These are phyloP conservation scores for Scleroderma citrinum DNA, from an alignment of 768 basidiomycete species.

Conservation along the genomic window DNA sequence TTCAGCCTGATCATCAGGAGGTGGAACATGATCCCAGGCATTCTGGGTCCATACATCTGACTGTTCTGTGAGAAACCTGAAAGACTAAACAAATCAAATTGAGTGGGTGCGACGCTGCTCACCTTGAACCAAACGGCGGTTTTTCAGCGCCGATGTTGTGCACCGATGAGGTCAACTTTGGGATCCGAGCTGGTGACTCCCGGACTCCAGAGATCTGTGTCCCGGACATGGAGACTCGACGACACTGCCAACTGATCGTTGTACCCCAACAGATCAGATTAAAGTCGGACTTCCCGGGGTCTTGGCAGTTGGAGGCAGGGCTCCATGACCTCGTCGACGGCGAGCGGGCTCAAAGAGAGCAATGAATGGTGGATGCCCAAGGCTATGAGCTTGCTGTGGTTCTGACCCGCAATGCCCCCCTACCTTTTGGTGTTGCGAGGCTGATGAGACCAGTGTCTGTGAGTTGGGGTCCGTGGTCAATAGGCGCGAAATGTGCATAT, in stretches of 20 bases:
- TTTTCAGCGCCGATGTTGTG: constrained; percentile 49
- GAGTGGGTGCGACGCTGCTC: constrained; percentile 4
- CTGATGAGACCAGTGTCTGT: neutral
- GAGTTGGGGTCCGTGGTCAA: neutral
- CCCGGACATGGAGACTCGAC: neutral
- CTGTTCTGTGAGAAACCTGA: constrained; percentile 64
- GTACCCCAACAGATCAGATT: too few species aligned
- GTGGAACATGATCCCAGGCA: constrained; percentile 89
- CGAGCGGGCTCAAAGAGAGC: neutral
- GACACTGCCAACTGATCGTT: neutral
- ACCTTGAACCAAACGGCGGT: constrained; percentile 73
- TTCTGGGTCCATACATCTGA: constrained; percentile 81
- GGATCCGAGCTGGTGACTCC: constrained; percentile 11
- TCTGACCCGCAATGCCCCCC: too few species aligned
- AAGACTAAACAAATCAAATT: neutral
- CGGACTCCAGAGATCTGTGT: neutral
- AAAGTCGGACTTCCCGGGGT: neutral
- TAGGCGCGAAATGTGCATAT: neutral
- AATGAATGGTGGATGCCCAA: neutral
- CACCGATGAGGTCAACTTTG: constrained; percentile 54
- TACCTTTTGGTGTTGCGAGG: neutral
- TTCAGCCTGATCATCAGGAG: constrained; percentile 75
- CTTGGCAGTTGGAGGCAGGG: neutral
- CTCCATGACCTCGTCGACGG: neutral
- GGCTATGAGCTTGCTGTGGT: neutral